Evolutionary conservation across 352 stramenopile genomes (phyloP).

Genomic region (Globisporangium cylindrosporum): DNA sequence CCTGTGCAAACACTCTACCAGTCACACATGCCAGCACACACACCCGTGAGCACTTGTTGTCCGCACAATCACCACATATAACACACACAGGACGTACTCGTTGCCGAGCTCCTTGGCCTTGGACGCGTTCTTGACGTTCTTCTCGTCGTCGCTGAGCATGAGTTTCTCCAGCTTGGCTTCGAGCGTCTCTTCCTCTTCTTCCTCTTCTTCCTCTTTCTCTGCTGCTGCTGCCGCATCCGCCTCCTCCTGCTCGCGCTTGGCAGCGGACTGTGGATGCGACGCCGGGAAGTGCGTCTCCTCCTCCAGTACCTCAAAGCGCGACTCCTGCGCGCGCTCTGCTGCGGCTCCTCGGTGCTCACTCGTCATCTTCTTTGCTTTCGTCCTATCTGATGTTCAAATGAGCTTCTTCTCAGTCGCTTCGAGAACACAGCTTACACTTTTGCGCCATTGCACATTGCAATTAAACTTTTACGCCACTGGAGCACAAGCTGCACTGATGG

Average conservation of each 20-base stretch:
- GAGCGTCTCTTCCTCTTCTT: conserved; percentile 53
- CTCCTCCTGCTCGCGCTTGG: conserved; percentile 11
- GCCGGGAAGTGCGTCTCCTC: conserved; percentile 78
- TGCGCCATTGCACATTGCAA: too few species aligned
- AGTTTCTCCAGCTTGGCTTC: conserved; percentile 65
- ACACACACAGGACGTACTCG: conserved; percentile 37
- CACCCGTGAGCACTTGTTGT: neutral
- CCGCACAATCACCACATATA: neutral
- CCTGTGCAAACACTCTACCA: conserved; percentile 62
- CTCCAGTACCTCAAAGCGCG: conserved; percentile 83
- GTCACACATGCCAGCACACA: neutral
- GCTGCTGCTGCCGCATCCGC: conserved; percentile 16
- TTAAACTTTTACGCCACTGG: too few species aligned
- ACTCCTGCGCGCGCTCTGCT: conserved; percentile 18
- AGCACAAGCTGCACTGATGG: too few species aligned
- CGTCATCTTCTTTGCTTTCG: conserved; percentile 4
- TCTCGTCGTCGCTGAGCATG: conserved; percentile 37
- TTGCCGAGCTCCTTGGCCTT: conserved; percentile 83
- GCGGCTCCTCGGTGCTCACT: conserved; percentile 7
- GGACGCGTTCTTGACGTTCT: conserved; percentile 66
- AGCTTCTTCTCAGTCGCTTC: neutral
- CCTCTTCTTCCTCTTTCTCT: conserved; percentile 10
- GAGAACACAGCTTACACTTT: neutral
- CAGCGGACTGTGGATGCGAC: conserved; percentile 28
- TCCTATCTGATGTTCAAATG: neutral